Percentiles rank a stretch among this genome's conserved stretches.
These are phyloP conservation scores for Trypanosoma mega DNA, from an alignment of 208 protist species.

Conservation along the genomic window DNA sequence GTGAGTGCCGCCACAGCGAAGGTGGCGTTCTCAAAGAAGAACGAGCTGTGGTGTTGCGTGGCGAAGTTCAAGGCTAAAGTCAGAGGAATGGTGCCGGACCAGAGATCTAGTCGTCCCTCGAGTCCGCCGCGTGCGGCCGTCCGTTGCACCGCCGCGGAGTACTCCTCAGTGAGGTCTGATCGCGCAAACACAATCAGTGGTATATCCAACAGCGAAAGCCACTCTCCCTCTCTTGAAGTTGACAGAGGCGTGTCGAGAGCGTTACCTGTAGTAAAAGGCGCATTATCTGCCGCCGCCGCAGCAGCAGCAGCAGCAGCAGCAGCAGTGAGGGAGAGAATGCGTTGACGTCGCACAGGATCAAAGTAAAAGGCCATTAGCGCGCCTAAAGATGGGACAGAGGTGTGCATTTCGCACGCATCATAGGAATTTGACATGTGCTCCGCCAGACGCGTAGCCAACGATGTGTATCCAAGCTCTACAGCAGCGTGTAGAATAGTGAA, in stretches of 20 bases:
- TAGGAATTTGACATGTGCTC: conserved; percentile 25
- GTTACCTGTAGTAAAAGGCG: too few species aligned
- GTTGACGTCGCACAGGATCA: too few species aligned
- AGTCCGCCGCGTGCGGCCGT: conserved; percentile 6
- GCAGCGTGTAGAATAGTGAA: conserved; percentile 77
- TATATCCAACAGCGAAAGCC: conserved; percentile 7
- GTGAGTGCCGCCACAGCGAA: conserved; percentile 54
- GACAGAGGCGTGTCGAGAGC: background rate
- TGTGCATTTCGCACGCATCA: background rate
- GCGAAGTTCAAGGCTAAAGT: conserved; percentile 5
- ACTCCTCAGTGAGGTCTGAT: background rate
- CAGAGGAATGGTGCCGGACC: background rate
- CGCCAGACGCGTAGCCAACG: conserved; percentile 37
- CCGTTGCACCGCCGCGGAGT: background rate
- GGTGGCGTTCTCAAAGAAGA: conserved; percentile 37
- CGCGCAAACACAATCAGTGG: conserved; percentile 12
- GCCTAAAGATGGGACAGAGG: conserved; percentile 1
- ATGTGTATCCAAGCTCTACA: conserved; percentile 45
- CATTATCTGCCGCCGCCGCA: too few species aligned
- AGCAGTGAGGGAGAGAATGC: too few species aligned
- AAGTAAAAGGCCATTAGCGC: conserved; percentile 15
- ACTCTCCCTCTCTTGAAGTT: background rate
- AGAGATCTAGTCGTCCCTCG: conserved; percentile 9
- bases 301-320: too few species aligned
- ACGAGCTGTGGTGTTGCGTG: conserved; percentile 4